Base-by-base conservation (phyloP, 129 eudicot genomes). In the Logfia minima region DNA sequence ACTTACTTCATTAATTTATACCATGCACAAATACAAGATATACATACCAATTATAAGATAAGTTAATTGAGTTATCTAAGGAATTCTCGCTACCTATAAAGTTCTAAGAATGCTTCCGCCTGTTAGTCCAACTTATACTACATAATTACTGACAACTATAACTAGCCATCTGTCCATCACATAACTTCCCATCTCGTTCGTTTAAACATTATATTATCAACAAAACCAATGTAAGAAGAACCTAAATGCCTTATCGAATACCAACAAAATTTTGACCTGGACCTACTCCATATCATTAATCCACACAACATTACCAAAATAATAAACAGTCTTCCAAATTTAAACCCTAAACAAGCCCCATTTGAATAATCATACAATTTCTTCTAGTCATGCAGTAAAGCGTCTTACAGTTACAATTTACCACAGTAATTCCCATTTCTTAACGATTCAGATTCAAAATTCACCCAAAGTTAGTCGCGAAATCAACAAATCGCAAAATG, bases 281-380 rank as follows among this genome's bases (percentile, higher is more conserved):
- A n/a, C 32, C 58, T 23, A 6, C 16, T 76, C 31, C 65, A 58
- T 24, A 55, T 55, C 53, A 55, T 8, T 58, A 70, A 26, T 70
- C 48, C 55, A 71, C 26, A 18, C 41, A 61, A 29, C 77, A 78
- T 60, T 68, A 63, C 35, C 55, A 66, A 63, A 63, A 65, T 2
- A 5, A 41, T 13, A 79, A 28, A 43, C 0, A 34, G 23, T 37
- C 69, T 2, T 55, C 23, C 73, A 76, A 64, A 26, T 62, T 10
- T 26, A 26, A 75, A 41, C n/a, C 41, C 64, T 26, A 21, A 9
- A 64, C 55, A 14, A 35, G 37, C 71, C 71, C 64, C 45, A 65
- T 18, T 48, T 63, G 23, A 32, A 13, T 51, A 52, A 23, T 2
- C 24, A 28, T 21, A 21, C 13, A 58, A 45, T 18, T 22, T 7